A percentile compares a stretch with the other conserved stretches of the same genome.
phyloP scores from a whole-genome alignment of 345 rosid genomes.

The Sisymbrium altissimum region DNA sequence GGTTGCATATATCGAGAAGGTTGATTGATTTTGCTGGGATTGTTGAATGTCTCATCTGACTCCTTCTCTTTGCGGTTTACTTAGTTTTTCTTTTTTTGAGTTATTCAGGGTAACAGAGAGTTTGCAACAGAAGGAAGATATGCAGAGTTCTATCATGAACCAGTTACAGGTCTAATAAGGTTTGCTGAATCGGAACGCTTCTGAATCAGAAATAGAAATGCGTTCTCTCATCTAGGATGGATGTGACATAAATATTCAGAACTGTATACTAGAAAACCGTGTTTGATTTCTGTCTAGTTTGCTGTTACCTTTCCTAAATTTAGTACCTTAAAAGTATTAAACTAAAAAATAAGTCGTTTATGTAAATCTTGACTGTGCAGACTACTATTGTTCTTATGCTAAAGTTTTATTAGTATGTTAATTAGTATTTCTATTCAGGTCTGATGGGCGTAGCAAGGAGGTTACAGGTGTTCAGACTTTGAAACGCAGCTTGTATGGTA shows the following conservation, averaged over 20 bases:
- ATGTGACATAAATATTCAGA: not conserved
- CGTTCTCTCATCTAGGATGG: not conserved
- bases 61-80: not conserved
- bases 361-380: not conserved
- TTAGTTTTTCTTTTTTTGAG: not conserved
- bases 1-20: slow-evolving; percentile 72
- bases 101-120: slow-evolving; percentile 55
- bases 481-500: slow-evolving; percentile 52
- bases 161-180: slow-evolving; percentile 59
- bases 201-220: not conserved
- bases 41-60: not conserved
- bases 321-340: not conserved
- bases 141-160: slow-evolving; percentile 77
- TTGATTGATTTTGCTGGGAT: slow-evolving; percentile 20
- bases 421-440: slow-evolving; percentile 36
- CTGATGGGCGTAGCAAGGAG: slow-evolving; percentile 41
- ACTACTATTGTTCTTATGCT: not conserved
- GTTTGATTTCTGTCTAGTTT: not conserved
- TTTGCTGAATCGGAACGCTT: slow-evolving; percentile 4
- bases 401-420: not conserved
- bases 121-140: slow-evolving; percentile 65
- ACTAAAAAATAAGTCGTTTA: not conserved
- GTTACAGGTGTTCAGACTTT: slow-evolving; percentile 64
- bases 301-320: not conserved
- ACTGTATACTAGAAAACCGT: not conserved